Evolutionary conservation across 805 yeast genomes (phyloP), one percentile per base, ranked within the genome.

Genomic region (Alloascoidea africana): DNA sequence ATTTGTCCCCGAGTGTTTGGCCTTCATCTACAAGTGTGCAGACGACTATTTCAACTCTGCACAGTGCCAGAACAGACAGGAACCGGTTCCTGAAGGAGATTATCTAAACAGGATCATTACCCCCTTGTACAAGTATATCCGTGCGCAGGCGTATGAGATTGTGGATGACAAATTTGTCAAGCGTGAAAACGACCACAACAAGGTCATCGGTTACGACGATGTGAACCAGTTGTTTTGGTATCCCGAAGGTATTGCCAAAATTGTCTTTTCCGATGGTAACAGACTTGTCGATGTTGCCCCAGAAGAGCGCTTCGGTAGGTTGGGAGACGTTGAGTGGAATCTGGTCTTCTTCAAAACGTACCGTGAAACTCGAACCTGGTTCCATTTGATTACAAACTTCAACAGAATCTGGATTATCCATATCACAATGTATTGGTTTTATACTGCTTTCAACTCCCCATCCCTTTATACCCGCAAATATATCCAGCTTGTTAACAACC

Each of bases 211-310:
- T 0, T 85, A 85, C 54, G 96, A 85, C 58, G 96, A 85, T 54
- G 75, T 85, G 54, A 85, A 85, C 51, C 95, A 85, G 49, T 60
- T 80, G 30, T 85, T 85, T 50, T 85, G 96, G 96, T 75, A 79
- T 46, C 65, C 73, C 2, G 68, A 73, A 42, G 85, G 91, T 0
- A 60, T 85, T 38, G 73, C 72, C 43, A 65, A 66, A 37, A 64
- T 85, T 14, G 56, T 58, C 2, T 51, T 79, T 19, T 48, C 55
- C 2, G 65, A 64, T 33, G 61, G 66, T 4, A 63, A 63, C 35
- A 51, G 53, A 3, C 55, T 82, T 16, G 68, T 82, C 55, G 72
- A 69, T 41, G 50, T 69, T 23, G 69, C 72, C 2, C 61, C 73
- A 0, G 52, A 59, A 15, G 73, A 76, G 39, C 61, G 95, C 42